Evolutionary conservation across 306 rosid species (phyloP), one percentile per base, ranked within the genome.

Genomic region (Canavalia ensiformis): DNA sequence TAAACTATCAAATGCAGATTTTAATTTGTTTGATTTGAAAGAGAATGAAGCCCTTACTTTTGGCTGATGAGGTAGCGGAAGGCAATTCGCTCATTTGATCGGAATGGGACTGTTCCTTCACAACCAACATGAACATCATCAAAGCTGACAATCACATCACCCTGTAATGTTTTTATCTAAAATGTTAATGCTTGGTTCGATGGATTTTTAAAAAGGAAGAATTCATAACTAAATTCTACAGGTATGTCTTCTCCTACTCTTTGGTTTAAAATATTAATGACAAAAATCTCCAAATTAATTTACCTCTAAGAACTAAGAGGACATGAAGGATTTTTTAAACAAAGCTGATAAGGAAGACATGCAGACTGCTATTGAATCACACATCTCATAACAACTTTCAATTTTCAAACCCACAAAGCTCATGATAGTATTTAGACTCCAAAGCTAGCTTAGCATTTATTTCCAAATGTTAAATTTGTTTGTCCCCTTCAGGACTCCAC

Each of bases 31-130:
- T 25, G 44, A 51, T 42, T 58, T 52, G 9, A 56, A 78, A 75
- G 66, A 58, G 83, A 85, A 84, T 52, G 57, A 83, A 70, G 41
- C 42, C 72, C 71, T 81, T 91, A 95, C 99, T 95, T 95, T 89
- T 95, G 97, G 82, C 99, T 93, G 68, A 91, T 93, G 68, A 95
- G 98, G 88, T 82, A 95, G 82, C 94, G 92, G 80, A 95, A 95
- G 66, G 97, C 99, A 78, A 95, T 95, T 80, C 98, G 94, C 85
- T 93, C 99, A 72, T 90, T 90, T 47, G 98, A 80, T 50, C 99
- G 87, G 88, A 91, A 95, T 46, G 98, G 99, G 65, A 95, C 92
- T 46, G 99, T 95, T 81, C 99, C 99, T 88, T 95, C 99, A 77
- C 93, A 81, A 67, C 99, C 99, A 76, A 95, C 90, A 75, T 77